Evolutionary conservation across 331 rosid species (phyloP), one percentile per base, ranked within the genome.

Genomic region (Spiraea crenata): DNA sequence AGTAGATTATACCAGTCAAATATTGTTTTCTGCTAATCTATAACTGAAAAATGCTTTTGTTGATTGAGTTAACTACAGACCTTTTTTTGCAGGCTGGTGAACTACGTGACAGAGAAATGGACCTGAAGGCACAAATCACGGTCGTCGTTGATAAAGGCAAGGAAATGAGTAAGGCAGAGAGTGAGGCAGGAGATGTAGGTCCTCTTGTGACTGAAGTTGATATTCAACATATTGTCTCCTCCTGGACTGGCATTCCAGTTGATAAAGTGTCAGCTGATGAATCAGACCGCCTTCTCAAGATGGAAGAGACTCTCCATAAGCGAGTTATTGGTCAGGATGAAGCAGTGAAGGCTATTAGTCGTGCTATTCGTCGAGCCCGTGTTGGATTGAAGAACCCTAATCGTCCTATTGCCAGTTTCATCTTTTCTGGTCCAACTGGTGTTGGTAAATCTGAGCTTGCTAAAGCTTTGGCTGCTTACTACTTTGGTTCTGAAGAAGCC

Each of bases 191-290:
- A 59, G 98, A 90, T 78, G 93, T 16, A 55, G 96, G 96, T 46
- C 88, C 96, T 19, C 10, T 77, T 9, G 98, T 92, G 72, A 92
- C 98, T 38, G 98, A 92, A 77, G 96, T 82, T 66, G 98, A 90
- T 77, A 90, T 92, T 78, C 96, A 90, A 51, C 96, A 90, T 76
- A 90, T 92, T 41, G 98, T 92, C 14, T 83, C 93, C 50, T 56
- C 98, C 9, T 92, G 98, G 98, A 92, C 98, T 34, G 98, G 98
- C 65, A 92, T 92, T 76, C 98, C 98, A 6, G 98, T 92, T 38
- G 98, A 92, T 75, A 92, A 92, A 77, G 98, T 92, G 62, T 92
- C 98, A 6, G 79, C 95, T 0, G 98, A 92, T 58, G 98, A 92
- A 84, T 90, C 98, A 16, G 96, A 86, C 67, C 96, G 98, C 64